phyloP scores from a whole-genome alignment of 1,139 yeast species.

The Yamadazyma diddensiae region DNA sequence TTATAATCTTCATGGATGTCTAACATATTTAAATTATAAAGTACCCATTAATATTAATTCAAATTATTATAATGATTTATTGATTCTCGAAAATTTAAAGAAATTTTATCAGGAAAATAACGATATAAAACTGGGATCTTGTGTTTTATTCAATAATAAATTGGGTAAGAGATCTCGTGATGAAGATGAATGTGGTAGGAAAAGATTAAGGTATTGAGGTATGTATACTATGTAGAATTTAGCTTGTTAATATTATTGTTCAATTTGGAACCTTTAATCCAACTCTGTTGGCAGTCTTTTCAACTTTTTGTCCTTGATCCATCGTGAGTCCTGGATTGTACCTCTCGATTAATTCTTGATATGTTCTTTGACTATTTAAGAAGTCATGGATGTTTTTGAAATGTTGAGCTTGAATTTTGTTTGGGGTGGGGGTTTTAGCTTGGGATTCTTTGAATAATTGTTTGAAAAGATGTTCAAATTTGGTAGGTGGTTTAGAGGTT shows the following conservation, averaged over 20 bases:
- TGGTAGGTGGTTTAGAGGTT: slow-evolving; percentile 9
- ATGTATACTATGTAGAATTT: not conserved
- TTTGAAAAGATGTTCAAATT: slow-evolving; percentile 19
- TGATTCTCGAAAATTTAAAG: slow-evolving; percentile 39
- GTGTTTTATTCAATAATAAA: slow-evolving; percentile 31
- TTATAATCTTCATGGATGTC: slow-evolving; percentile 32
- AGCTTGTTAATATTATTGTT: slow-evolving; percentile 5
- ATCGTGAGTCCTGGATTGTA: slow-evolving; percentile 82
- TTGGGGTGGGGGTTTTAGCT: slow-evolving; percentile 15
- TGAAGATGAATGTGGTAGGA: slow-evolving; percentile 15
- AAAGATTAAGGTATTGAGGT: slow-evolving; percentile 5
- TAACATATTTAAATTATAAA: slow-evolving; percentile 15
- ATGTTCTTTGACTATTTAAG: slow-evolving; percentile 69
- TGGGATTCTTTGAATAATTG: slow-evolving; percentile 22
- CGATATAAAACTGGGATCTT: slow-evolving; percentile 27
- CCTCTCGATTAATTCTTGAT: slow-evolving; percentile 75
- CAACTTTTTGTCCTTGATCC: slow-evolving; percentile 74
- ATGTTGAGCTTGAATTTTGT: slow-evolving; percentile 22
- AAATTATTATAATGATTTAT: slow-evolving; percentile 41
- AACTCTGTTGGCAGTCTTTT: slow-evolving; percentile 78
- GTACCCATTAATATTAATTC: slow-evolving; percentile 21
- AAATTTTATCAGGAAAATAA: slow-evolving; percentile 37
- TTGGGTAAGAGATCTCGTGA: slow-evolving; percentile 31
- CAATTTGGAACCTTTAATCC: slow-evolving; percentile 50
- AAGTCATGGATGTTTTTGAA: slow-evolving; percentile 53